Conservation (phyloP, 805 yeast species). For the Monosporozyma unispora region DNA sequence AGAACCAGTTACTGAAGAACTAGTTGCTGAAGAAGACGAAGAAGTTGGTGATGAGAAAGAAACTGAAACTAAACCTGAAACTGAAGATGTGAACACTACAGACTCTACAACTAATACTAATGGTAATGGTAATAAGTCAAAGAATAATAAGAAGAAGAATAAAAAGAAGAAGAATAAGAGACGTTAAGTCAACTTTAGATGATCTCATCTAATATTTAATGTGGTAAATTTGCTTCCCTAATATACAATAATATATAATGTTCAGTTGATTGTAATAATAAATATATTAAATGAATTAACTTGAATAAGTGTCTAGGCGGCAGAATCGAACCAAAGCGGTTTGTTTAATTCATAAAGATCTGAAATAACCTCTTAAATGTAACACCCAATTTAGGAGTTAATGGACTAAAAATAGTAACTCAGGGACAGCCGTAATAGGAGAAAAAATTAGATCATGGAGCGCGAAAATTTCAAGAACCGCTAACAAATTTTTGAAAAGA, state of each 20-base stretch:
- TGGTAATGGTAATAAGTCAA: neutral
- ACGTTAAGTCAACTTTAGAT: neutral
- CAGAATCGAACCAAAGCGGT: neutral
- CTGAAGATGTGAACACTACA: neutral
- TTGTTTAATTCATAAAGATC: no score
- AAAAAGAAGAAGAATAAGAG: constrained; percentile 3
- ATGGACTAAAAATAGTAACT: no score
- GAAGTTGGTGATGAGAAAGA: constrained; percentile 5
- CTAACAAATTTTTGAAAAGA: no score
- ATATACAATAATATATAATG: neutral
- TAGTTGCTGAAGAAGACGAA: constrained; percentile 1
- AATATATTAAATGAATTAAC: neutral
- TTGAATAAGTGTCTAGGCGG: no score
- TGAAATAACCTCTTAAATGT: no score
- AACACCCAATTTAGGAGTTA: no score
- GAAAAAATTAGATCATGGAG: no score
- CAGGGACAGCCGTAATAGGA: no score
- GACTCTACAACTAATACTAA: neutral
- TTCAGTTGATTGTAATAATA: neutral
- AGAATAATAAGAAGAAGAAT: constrained; percentile 3
- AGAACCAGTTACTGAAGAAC: constrained; percentile 2
- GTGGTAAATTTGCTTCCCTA: neutral
- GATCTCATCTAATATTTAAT: neutral
- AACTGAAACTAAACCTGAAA: constrained; percentile 1
- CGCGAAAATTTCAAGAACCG: no score